Evolutionary conservation across 2,329 filamentous ascomycete species (phyloP), one percentile per base, ranked within the genome.

Genomic region (Cryphonectria parasitica): DNA sequence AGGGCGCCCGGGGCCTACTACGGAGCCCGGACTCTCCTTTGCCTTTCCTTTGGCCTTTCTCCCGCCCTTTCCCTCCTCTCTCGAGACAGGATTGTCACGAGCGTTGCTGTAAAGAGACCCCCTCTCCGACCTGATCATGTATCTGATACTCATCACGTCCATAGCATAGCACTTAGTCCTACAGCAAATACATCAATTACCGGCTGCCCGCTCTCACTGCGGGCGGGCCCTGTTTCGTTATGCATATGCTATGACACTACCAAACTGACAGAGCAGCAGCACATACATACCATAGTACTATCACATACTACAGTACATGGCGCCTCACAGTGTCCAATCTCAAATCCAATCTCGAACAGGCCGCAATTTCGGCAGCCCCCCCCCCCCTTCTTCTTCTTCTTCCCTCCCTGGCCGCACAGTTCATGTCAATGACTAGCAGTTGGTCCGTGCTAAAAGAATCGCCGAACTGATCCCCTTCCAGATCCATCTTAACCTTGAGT

Each of bases 261-360:
- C 22, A 5, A 52, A 34, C 22, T n/a, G 19, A n/a, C 22, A n/a
- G 45, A n/a, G 22, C 45, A 52, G 45, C 45, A 41, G 39, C 39
- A 34, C 34, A n/a, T n/a, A 8, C 36, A 39, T 39, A 39, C 5
- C 36, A 39, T 39, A 39, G 8, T 39, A 39, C 7, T 13, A 39
- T 39, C 13, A 11, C 45, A n/a, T 49, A n/a, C 17, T n/a, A 17
- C 45, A n/a, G 13, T 10, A 19, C 15, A 31, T n/a, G 28, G 54
- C 25, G 8, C 15, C 13, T 17, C 11, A 13, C 1, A 8, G 19
- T 17, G 19, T 58, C 25, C 28, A 58, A 58, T 58, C 54, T 58
- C 54, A 19, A 58, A 34, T 58, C 54, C 54, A 58, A 58, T 58
- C 54, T 58, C 54, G 25, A 31, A 15, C 25, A 58, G 28, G 54